Conservation (phyloP, 352 stramenopile genomes). For the Globisporangium nunn region DNA sequence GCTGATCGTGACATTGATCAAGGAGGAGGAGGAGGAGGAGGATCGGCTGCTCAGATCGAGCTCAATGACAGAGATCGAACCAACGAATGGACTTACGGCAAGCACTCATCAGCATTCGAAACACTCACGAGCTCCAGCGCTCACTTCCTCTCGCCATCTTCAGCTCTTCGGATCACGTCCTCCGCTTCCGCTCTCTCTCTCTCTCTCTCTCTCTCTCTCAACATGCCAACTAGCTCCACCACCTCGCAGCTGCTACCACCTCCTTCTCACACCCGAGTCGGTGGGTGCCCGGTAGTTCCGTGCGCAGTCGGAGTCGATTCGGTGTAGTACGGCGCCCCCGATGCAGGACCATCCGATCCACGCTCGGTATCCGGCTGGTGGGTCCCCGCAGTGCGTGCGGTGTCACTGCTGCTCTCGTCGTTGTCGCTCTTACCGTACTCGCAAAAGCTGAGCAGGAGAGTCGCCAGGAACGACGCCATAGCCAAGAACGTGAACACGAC, state of each 20-base stretch:
- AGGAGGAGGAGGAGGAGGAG: too few species aligned
- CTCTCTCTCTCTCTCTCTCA: too few species aligned
- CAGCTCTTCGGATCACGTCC: too few species aligned
- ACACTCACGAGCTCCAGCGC: too few species aligned
- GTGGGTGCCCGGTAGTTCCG: not conserved
- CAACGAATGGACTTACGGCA: too few species aligned
- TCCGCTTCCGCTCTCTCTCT: too few species aligned
- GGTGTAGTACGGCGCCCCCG: conserved; percentile 5
- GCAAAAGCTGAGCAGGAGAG: conserved; percentile 46
- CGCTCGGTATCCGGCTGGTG: conserved; percentile 7
- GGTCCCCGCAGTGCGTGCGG: conserved; percentile 14
- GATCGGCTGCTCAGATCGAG: too few species aligned
- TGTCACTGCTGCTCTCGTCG: conserved; percentile 3
- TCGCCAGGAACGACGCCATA: conserved; percentile 39
- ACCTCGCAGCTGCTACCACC: conserved; percentile 7
- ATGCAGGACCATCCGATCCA: conserved; percentile 5
- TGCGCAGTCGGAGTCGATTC: conserved; percentile 9
- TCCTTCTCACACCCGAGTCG: conserved; percentile 7
- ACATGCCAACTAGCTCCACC: too few species aligned
- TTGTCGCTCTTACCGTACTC: conserved; percentile 20
- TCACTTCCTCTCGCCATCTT: too few species aligned
- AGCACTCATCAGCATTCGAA: too few species aligned
- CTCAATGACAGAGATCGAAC: too few species aligned
- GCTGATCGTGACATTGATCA: too few species aligned
- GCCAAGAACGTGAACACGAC: conserved; percentile 67